phyloP scores from a whole-genome alignment of 768 basidiomycete genomes.

The Psilocybe azurescens region DNA sequence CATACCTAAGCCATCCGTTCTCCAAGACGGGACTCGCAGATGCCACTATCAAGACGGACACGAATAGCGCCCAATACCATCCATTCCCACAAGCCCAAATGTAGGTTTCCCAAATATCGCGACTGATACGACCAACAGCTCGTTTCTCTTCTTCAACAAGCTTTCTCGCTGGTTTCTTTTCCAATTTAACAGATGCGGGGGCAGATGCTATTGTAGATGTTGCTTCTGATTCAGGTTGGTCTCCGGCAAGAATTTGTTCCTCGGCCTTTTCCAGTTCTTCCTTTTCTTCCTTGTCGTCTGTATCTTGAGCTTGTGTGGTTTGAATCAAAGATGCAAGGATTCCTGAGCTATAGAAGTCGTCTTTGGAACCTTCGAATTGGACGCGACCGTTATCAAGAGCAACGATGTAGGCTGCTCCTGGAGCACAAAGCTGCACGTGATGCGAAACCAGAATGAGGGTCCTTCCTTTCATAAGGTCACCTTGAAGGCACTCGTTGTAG shows the following conservation, averaged over 20 bases:
- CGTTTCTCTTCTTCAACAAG: slow-evolving; percentile 85
- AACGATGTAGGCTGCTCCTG: slow-evolving; percentile 82
- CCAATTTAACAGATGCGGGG: slow-evolving; percentile 31
- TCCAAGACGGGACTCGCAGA: slow-evolving; percentile 72
- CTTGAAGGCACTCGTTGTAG: slow-evolving; percentile 82
- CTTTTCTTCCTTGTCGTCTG: slow-evolving; percentile 64
- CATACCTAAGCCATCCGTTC: slow-evolving; percentile 71
- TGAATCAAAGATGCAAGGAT: slow-evolving; percentile 72
- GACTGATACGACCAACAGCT: slow-evolving; percentile 73
- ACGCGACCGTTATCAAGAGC: slow-evolving; percentile 85
- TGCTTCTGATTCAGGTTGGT: slow-evolving; percentile 39
- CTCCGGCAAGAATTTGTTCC: slow-evolving; percentile 41
- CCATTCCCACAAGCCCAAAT: slow-evolving; percentile 45
- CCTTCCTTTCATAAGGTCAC: slow-evolving; percentile 78
- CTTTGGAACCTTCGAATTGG: slow-evolving; percentile 69
- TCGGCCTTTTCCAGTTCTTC: slow-evolving; percentile 48
- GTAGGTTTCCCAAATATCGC: slow-evolving; percentile 63
- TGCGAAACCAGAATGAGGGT: slow-evolving; percentile 95
- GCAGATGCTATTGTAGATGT: slow-evolving; percentile 44
- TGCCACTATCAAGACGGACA: slow-evolving; percentile 54
- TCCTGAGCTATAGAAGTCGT: slow-evolving; percentile 68
- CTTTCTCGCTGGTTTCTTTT: slow-evolving; percentile 65
- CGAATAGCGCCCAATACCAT: slow-evolving; percentile 66
- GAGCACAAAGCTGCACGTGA: slow-evolving; percentile 87
- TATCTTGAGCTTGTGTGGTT: slow-evolving; percentile 48